These are phyloP conservation scores for Lentinula aciculospora DNA, from an alignment of 768 basidiomycete species.

Conservation along the genomic window DNA sequence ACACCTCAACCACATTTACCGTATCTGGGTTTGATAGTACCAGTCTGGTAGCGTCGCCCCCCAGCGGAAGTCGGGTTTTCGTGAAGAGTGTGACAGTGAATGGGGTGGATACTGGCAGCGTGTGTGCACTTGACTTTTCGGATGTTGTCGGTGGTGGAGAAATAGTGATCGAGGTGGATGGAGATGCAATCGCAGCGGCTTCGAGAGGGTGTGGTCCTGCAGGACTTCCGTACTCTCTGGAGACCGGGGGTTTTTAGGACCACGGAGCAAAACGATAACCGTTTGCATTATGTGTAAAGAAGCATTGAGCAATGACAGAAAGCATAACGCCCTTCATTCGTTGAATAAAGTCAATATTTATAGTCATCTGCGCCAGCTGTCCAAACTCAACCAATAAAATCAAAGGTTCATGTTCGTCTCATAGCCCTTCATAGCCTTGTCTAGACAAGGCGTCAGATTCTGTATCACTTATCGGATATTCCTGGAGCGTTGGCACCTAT, in stretches of 20 bases:
- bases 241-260: constrained; percentile 36
- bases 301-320: neutral
- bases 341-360: neutral
- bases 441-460: too few relatives aligned
- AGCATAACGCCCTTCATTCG: neutral
- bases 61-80: constrained; percentile 32
- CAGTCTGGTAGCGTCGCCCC: constrained; percentile 29
- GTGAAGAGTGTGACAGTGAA: constrained; percentile 40
- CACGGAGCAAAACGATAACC: too few relatives aligned
- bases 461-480: too few relatives aligned
- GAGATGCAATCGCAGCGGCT: constrained; percentile 27
- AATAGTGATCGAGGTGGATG: constrained; percentile 38
- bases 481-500: too few relatives aligned
- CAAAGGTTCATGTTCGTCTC: too few relatives aligned
- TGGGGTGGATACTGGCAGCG: constrained; percentile 26
- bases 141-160: constrained; percentile 38
- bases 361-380: too few relatives aligned
- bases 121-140: constrained; percentile 42
- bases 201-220: constrained; percentile 32
- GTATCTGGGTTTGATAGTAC: constrained; percentile 35
- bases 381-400: too few relatives aligned
- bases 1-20: constrained; percentile 33
- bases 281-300: too few relatives aligned
- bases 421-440: too few relatives aligned
- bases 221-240: constrained; percentile 33